These are phyloP conservation scores for Rhodomyrtus tomentosa DNA, from an alignment of 345 rosid species.

Conservation along the genomic window DNA sequence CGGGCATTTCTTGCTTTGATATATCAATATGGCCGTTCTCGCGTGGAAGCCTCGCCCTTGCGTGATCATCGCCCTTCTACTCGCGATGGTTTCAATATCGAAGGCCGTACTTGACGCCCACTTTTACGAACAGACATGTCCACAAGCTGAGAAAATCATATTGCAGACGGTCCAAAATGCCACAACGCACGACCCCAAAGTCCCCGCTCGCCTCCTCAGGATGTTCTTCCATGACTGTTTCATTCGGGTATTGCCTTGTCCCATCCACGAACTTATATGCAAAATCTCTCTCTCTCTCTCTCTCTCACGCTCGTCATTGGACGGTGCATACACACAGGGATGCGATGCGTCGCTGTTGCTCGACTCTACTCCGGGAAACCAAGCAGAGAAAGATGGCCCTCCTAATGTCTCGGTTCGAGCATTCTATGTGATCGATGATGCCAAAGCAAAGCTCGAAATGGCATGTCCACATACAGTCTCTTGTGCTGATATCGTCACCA, in stretches of 20 bases:
- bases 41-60: conserved; percentile 1
- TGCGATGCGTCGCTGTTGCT: conserved; percentile 76
- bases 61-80: conserved; percentile 4
- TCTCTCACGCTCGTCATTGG: neutral
- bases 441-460: conserved; percentile 55
- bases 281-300: neutral
- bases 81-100: conserved; percentile 10
- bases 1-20: neutral
- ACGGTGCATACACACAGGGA: conserved; percentile 29
- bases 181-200: conserved; percentile 51
- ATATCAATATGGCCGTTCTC: conserved; percentile 8
- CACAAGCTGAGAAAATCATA: conserved; percentile 57
- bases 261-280: neutral
- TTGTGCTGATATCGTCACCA: conserved; percentile 59
- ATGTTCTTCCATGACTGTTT: conserved; percentile 95
- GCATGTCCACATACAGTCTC: conserved; percentile 62
- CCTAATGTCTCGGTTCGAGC: conserved; percentile 66
- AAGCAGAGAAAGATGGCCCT: conserved; percentile 87
- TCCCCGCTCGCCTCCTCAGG: conserved; percentile 71
- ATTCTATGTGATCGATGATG: conserved; percentile 69
- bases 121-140: conserved; percentile 63
- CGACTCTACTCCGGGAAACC: conserved; percentile 43
- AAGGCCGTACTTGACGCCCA: conserved; percentile 30
- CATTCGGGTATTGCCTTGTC: conserved; percentile 41
- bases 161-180: conserved; percentile 47